Conservation (phyloP, 805 yeast species). For the Yamadazyma kitorensis region DNA sequence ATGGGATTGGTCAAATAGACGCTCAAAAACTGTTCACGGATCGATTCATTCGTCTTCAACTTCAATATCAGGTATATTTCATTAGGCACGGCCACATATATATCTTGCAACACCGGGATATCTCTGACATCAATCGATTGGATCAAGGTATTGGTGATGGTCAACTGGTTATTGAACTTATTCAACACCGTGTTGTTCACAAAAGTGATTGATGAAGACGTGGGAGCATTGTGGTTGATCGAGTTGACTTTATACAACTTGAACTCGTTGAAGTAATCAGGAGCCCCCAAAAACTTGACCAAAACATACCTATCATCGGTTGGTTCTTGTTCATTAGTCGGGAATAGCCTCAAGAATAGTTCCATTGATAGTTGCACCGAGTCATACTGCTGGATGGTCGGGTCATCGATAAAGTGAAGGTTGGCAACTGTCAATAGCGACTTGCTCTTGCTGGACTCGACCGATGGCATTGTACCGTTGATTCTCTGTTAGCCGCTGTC, state of each 20-base stretch:
- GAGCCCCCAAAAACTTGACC: slow-evolving; percentile 38
- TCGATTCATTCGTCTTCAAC: slow-evolving; percentile 25
- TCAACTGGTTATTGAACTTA: slow-evolving; percentile 34
- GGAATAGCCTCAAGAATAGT: slow-evolving; percentile 31
- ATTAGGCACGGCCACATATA: slow-evolving; percentile 48
- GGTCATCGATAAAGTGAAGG: slow-evolving; percentile 32
- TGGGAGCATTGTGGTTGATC: slow-evolving; percentile 23
- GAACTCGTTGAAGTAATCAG: slow-evolving; percentile 31
- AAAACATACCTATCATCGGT: slow-evolving; percentile 23
- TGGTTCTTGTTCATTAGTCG: slow-evolving; percentile 11
- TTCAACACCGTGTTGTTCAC: slow-evolving; percentile 36
- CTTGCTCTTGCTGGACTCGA: too few relatives aligned
- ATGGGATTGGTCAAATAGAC: slow-evolving; percentile 22
- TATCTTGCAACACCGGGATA: slow-evolving; percentile 41
- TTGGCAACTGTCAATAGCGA: slow-evolving; percentile 27
- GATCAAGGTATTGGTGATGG: slow-evolving; percentile 39
- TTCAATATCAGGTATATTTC: slow-evolving; percentile 35
- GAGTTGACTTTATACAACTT: slow-evolving; percentile 34
- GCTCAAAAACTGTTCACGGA: slow-evolving; percentile 32
- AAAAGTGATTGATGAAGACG: slow-evolving; percentile 31
- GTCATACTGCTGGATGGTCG: slow-evolving; percentile 22
- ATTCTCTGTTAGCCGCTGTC: too few relatives aligned
- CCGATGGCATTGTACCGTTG: too few relatives aligned
- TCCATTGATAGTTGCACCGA: slow-evolving; percentile 32
- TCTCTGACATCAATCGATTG: slow-evolving; percentile 27